Evolutionary conservation across 805 yeast species (phyloP).

Genomic region (Starmera quercuum): DNA sequence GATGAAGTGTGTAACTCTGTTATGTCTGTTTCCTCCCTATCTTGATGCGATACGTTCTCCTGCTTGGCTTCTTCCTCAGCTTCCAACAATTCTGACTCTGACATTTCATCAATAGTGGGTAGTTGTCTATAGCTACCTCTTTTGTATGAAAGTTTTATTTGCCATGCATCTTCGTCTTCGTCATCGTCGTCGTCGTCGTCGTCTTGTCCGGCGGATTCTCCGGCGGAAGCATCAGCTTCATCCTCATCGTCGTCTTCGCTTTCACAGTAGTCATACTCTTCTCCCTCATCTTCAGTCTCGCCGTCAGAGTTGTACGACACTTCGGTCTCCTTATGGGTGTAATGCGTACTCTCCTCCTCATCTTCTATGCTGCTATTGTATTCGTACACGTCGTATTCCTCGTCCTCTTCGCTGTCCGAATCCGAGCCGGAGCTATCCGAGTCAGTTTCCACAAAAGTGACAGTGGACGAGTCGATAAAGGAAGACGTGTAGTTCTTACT

Average conservation of each 20-base stretch:
- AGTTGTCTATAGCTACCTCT: neutral
- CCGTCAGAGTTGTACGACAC: slow-evolving; percentile 16
- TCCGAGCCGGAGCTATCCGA: neutral
- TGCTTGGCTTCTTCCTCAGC: neutral
- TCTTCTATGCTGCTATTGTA: neutral
- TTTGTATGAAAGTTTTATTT: neutral
- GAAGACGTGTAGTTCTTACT: slow-evolving; percentile 25
- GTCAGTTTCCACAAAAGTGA: neutral
- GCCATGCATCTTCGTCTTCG: slow-evolving; percentile 2
- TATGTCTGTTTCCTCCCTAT: neutral
- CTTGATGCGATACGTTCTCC: too few species aligned
- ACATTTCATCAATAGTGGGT: neutral
- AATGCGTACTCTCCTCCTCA: slow-evolving; percentile 15
- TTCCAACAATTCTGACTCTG: neutral
- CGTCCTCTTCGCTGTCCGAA: neutral
- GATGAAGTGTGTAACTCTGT: neutral
- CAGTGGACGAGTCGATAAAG: neutral
- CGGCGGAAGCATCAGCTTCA: neutral
- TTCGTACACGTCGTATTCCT: neutral
- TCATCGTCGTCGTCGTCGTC: slow-evolving; percentile 2
- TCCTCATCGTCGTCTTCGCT: slow-evolving; percentile 4
- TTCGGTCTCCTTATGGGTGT: slow-evolving; percentile 21
- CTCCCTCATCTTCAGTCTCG: slow-evolving; percentile 2
- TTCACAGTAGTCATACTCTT: slow-evolving; percentile 1
- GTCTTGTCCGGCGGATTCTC: too few species aligned